Base-by-base conservation (phyloP, 345 rosid genomes). In the Cochlearia excelsa region DNA sequence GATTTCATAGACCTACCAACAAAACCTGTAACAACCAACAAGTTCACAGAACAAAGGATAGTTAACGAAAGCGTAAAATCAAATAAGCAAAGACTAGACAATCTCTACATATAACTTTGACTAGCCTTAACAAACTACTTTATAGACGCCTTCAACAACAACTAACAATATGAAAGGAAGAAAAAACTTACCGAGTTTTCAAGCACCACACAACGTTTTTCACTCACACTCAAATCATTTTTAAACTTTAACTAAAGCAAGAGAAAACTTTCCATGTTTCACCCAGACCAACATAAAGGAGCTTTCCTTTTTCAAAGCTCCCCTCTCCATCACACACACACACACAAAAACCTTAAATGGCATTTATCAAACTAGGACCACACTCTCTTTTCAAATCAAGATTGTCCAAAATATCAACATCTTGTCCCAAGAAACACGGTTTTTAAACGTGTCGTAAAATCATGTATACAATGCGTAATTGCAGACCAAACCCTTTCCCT, bases 1-100 rank as follows among this genome's bases (percentile, higher is more conserved):
- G 79, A 78, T 72, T 73, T 83, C 80, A 66, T 62, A 70, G 34
- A 64, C 63, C 43, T 29, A 31, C 9, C 7, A 52, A 23, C 23
- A 45, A 69, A 33, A 11, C 58, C 74, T 55, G 68, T 23, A 52
- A 59, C n/a, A 53, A 54, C 1, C 56, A 50, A 54, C 28, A 68
- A 61, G 39, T 60, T 61, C 23, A 49, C 23, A 54, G 16, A 46
- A 8, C n/a, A 1, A 34, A 8, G 26, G 40, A 35, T 34, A 9
- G 46, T 57, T 42, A 43, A 65, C 10, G 57, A 57, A 41, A 57
- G 46, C 31, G 4, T 16, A 28, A 55, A 42, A 46, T 26, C 51
- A 61, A 42, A 47, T 39, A 29, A 53, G 23, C 45, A 6, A 60
- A 68, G 34, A 41, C 35, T 2, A n/a, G 16, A 60, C 28, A 37